These are phyloP conservation scores for Madurella mycetomatis DNA, from an alignment of 2,329 filamentous ascomycete genomes.

Conservation along the genomic window DNA sequence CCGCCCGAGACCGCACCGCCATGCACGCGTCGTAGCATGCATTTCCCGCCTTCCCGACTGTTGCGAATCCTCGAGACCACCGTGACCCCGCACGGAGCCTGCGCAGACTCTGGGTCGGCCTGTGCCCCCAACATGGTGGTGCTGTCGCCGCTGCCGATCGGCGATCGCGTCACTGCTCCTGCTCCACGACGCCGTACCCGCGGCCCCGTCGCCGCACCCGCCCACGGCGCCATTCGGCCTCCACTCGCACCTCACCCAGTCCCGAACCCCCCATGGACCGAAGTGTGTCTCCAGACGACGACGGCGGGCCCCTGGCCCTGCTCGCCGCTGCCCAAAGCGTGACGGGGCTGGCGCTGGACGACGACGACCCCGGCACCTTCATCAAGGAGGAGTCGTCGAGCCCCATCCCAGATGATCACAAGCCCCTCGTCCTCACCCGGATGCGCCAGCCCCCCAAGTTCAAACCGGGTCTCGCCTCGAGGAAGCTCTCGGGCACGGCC, in stretches of 20 bases:
- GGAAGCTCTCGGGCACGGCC: not conserved
- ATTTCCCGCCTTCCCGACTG: not conserved
- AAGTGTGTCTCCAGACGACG: conserved; percentile 6
- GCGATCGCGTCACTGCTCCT: conserved; percentile 9
- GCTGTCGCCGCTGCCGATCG: conserved; percentile 11
- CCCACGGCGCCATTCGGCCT: not conserved
- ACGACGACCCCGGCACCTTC: conserved; percentile 8
- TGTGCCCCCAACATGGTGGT: conserved; percentile 11
- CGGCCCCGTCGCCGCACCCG: conserved; percentile 5
- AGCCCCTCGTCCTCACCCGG: not conserved
- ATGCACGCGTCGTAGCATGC: not conserved
- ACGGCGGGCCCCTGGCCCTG: conserved; percentile 11
- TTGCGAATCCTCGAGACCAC: not conserved
- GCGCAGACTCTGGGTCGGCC: not conserved
- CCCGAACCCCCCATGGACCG: conserved; percentile 1
- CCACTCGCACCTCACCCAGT: not conserved
- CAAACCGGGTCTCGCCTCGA: conserved; percentile 1
- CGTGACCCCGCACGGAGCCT: not conserved
- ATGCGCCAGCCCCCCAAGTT: conserved; percentile 7
- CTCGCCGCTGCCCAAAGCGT: conserved; percentile 14
- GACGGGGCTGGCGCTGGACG: conserved; percentile 17
- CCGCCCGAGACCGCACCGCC: not conserved
- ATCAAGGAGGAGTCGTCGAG: conserved; percentile 16
- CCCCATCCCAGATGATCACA: conserved; percentile 8
- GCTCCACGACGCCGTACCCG: conserved; percentile 6